Evolutionary conservation across 441 rosid species (phyloP), one percentile per base, ranked within the genome.

Genomic region (Metrosideros polymorpha): DNA sequence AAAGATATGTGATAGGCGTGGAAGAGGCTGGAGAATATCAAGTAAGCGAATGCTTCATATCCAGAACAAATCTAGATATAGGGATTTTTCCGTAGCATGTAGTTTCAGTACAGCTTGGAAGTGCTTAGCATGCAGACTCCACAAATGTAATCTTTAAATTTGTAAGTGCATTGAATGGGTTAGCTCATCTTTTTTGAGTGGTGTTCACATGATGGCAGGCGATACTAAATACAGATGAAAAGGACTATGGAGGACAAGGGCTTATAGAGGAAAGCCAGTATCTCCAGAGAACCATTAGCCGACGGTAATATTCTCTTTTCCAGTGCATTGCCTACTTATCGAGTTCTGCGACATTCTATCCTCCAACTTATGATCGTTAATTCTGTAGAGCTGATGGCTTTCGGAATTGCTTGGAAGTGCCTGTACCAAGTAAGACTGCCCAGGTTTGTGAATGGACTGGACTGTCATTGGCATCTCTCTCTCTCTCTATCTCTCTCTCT

Each of bases 21-120:
- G 99, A 98, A 87, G 99, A 98, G 92, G 99, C 99, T 45, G 99
- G 99, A 88, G 99, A 98, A 88, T 98, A 96, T 89, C 97, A 92
- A 66, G 99, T 95, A 92, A 89, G 90, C 59, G 47, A 56, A 35
- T 55, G 77, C 32, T 47, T 59, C 47, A 29, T 86, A 39, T 50
- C 24, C 59, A 10, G 84, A 51, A 18, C 51, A 79, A 79, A 79
- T 79, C 30, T 56, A 56, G 63, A 56, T 56, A n/a, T 12, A 56
- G 63, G 63, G 45, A 35, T 66, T 22, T 66, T 66, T 66, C 77
- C 42, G 6, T 35, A 9, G 79, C 47, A 39, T 3, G 9, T 71
- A 71, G 47, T 42, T 71, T 42, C 47, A 6, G 79, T 22, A 3
- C 79, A 22, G 47, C 79, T 39, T 71, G 79, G 79, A 39, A 71